Base-by-base conservation (phyloP, 805 yeast species). In the Starmerella khaoyaiensis region DNA sequence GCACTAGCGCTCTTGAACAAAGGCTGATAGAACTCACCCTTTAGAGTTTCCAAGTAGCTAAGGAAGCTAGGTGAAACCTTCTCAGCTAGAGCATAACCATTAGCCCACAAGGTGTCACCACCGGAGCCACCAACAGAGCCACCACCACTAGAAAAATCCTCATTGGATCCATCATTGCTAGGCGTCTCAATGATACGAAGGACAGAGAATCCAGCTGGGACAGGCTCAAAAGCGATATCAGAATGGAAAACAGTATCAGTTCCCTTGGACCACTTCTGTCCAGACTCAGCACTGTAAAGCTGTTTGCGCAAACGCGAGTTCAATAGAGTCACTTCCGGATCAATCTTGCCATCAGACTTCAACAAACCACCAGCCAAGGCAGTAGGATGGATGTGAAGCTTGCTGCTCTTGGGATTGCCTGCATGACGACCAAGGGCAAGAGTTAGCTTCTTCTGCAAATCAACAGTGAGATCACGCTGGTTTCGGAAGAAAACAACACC, bases 171-270 rank as follows among this genome's bases (percentile, higher is more conserved):
- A 20, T 60, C 55, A 10, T 50, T 49, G 6, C 74, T 72, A 21
- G 67, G 61, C 15, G 70, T 59, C 47, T 71, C 72, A 49, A 66
- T 60, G 46, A 70, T 71, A 10, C 46, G 35, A 47, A 74, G 59
- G 44, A 65, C 68, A 4, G 78, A 71, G 45, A 66, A 58, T 17
- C 72, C 74, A 2, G 77, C 69, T 5, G 77, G 76, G 39, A 68
- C 70, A 31, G 60, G 58, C 56, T 72, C 77, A 47, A 71, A 74
- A 28, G 66, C 66, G 35, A 72, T 60, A 50, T 71, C 76, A 6
- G 73, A 63, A 58, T 71, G 76, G 69, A 71, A 69, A 14, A 51
- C 55, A 17, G 59, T 50, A 28, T 45, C 48, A 9, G 39, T 28
- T 14, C 46, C 48, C 1, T 32, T 22, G 52, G 52, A 30, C 50